Percentiles rank a stretch among this genome's conserved stretches.
phyloP scores from a whole-genome alignment of 108 stramenopile genomes.

The Hondaea fermentalgiana region DNA sequence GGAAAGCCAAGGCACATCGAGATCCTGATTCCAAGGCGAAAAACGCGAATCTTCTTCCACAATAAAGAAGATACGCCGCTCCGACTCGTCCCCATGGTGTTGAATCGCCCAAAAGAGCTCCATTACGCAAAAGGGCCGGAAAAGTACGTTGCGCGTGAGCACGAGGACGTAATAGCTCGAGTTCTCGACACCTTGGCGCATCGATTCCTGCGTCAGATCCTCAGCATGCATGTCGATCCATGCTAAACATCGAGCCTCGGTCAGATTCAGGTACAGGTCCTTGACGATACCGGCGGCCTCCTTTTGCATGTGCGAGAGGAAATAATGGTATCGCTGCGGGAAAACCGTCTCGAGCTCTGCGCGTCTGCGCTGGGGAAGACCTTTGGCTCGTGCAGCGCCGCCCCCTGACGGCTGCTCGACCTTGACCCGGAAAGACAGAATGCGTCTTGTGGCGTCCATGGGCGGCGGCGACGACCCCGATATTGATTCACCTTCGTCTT shows the following conservation, averaged over 20 bases:
- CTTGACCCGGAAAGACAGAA: neutral
- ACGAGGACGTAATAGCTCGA: neutral
- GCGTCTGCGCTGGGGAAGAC: neutral
- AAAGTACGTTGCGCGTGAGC: neutral
- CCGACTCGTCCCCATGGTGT: neutral
- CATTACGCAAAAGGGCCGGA: neutral
- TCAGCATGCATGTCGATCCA: neutral
- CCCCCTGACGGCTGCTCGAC: neutral
- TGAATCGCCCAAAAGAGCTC: neutral
- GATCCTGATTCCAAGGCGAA: neutral
- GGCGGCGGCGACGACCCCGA: neutral
- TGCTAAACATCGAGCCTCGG: neutral
- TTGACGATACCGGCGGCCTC: slow-evolving; percentile 4
- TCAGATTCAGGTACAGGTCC: neutral
- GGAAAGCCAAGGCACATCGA: neutral
- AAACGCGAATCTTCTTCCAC: neutral
- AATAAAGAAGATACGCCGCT: neutral
- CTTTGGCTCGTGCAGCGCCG: neutral
- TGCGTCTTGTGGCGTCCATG: neutral
- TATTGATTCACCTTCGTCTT: neutral
- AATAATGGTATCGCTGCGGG: neutral
- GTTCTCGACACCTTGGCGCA: neutral
- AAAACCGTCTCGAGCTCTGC: neutral
- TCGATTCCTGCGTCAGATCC: neutral
- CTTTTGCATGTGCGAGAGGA: neutral